Conservation (phyloP, 306 rosid species). For the Vigna radiata region DNA sequence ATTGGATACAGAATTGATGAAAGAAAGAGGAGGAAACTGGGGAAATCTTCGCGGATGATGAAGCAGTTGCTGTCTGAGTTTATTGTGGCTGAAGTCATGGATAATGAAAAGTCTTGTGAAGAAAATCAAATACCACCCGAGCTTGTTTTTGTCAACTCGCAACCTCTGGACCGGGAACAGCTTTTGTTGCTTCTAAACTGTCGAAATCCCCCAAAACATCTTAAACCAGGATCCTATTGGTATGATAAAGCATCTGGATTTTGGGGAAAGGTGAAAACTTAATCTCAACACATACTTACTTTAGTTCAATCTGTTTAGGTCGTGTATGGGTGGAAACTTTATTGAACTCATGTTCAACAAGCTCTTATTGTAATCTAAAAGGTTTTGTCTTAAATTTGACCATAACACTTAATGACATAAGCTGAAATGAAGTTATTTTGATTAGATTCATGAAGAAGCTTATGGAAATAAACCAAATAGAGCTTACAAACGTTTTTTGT, state of each 20-base stretch:
- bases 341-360: neutral
- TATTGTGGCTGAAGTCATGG: conserved; percentile 58
- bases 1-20: conserved; percentile 71
- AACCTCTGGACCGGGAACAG: conserved; percentile 55
- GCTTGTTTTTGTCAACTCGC: conserved; percentile 58
- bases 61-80: conserved; percentile 58
- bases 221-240: conserved; percentile 84
- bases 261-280: conserved; percentile 84
- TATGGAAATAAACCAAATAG: neutral
- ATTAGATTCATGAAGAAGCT: neutral
- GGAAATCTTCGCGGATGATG: conserved; percentile 69
- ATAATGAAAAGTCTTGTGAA: conserved; percentile 59
- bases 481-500: neutral
- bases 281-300: conserved; percentile 29
- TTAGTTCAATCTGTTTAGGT: neutral
- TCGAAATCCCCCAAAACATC: conserved; percentile 63
- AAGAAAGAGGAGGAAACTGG: conserved; percentile 56
- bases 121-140: conserved; percentile 63
- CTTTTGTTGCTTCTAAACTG: conserved; percentile 54
- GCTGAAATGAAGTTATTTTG: neutral
- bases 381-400: neutral
- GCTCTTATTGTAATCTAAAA: neutral
- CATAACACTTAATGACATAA: neutral
- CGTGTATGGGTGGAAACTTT: neutral
- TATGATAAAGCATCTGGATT: conserved; percentile 83